These are phyloP conservation scores for Fusarium tanahbumbuense DNA, from an alignment of 2,329 filamentous ascomycete species.

Conservation along the genomic window DNA sequence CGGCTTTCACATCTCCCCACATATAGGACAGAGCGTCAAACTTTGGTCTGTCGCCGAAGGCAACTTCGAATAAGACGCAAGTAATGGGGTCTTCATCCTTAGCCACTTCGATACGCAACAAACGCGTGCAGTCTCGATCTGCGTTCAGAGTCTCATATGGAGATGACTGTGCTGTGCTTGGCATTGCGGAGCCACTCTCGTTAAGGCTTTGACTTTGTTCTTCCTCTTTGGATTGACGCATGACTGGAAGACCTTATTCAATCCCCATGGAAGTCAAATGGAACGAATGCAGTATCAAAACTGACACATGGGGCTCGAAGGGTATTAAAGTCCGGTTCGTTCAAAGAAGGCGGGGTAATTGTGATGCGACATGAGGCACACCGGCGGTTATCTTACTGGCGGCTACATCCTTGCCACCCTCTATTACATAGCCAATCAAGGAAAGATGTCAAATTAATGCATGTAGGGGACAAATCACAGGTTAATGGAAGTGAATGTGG, in stretches of 20 bases:
- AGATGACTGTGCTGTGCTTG: too few relatives aligned
- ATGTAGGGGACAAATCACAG: too few relatives aligned
- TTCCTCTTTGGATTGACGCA: background rate
- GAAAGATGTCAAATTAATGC: too few relatives aligned
- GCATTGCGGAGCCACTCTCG: rapidly evolving
- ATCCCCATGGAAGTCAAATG: too few relatives aligned
- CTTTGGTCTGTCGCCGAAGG: background rate
- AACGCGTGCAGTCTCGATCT: background rate
- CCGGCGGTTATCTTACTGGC: background rate
- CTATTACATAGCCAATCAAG: too few relatives aligned
- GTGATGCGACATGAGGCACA: background rate
- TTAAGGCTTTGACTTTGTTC: rapidly evolving
- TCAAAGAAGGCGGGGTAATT: background rate
- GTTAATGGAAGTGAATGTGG: too few relatives aligned
- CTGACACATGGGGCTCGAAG: background rate
- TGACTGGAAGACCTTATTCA: background rate
- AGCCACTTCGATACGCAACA: background rate
- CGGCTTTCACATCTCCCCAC: background rate
- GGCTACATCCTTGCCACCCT: background rate
- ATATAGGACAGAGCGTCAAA: background rate
- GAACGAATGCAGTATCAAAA: too few relatives aligned
- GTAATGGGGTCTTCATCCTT: background rate
- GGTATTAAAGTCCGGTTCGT: too few relatives aligned
- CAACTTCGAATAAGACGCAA: background rate
- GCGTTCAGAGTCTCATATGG: background rate